Conservation (phyloP, 2,329 filamentous ascomycete genomes). For the Diplodia seriata region DNA sequence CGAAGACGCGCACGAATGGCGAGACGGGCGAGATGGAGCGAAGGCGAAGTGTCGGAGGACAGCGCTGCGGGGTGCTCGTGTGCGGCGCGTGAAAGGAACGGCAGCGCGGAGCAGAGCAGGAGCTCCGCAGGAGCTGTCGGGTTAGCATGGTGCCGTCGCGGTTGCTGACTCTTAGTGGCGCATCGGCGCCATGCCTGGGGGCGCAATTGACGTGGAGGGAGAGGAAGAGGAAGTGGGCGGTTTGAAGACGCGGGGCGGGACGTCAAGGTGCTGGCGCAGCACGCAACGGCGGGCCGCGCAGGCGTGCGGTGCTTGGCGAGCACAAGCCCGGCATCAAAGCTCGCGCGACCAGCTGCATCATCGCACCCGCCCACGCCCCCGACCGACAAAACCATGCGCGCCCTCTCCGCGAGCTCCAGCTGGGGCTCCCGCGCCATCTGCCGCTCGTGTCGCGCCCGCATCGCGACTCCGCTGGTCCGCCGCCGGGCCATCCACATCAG, state of each 20-base stretch:
- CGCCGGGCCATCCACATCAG: constrained; percentile 55
- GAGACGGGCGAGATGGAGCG: constrained; percentile 33
- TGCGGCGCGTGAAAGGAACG: constrained; percentile 9
- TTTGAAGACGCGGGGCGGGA: background rate
- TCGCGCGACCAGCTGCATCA: constrained; percentile 13
- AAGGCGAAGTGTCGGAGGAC: constrained; percentile 38
- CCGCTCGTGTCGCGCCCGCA: constrained; percentile 34
- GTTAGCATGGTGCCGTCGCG: constrained; percentile 45
- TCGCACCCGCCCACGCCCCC: constrained; percentile 11
- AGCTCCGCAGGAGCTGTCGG: constrained; percentile 46
- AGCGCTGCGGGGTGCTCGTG: constrained; percentile 32
- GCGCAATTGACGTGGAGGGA: background rate
- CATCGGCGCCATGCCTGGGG: constrained; percentile 21
- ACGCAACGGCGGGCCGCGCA: constrained; percentile 25
- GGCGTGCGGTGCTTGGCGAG: constrained; percentile 22
- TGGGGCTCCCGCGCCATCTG: constrained; percentile 27
- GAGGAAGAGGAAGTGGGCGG: background rate
- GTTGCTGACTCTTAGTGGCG: constrained; percentile 17
- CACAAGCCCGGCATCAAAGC: constrained; percentile 11
- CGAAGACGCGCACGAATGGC: constrained; percentile 50
- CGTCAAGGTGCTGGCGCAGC: constrained; percentile 24
- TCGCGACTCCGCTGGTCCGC: constrained; percentile 35
- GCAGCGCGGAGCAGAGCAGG: constrained; percentile 35
- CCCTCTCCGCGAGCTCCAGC: constrained; percentile 24
- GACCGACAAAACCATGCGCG: constrained; percentile 28